A percentile compares a stretch with the other conserved stretches of the same genome.
phyloP scores from a whole-genome alignment of 73 alveolate species.

The Paramecium octaurelia region DNA sequence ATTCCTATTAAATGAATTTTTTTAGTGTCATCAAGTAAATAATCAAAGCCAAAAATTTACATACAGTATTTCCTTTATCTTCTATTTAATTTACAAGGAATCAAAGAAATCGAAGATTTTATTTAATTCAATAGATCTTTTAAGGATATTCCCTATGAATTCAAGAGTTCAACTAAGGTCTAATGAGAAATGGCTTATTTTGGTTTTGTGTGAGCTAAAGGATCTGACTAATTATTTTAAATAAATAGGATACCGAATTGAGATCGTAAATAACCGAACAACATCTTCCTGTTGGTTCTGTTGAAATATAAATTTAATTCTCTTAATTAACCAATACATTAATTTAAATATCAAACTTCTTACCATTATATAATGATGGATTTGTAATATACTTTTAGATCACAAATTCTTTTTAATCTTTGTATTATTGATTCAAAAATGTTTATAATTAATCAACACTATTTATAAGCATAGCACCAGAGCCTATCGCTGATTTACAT shows the following conservation, averaged over 20 bases:
- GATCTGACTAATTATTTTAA: slow-evolving; percentile 24
- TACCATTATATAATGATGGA: slow-evolving; percentile 80
- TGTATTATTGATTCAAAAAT: background rate
- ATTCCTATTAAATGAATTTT: slow-evolving; percentile 79
- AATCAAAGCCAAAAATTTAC: slow-evolving; percentile 85
- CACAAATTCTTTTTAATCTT: slow-evolving; percentile 39
- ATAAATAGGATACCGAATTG: slow-evolving; percentile 25
- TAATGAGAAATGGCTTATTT: slow-evolving; percentile 67
- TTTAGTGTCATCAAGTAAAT: slow-evolving; percentile 78
- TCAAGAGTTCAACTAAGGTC: slow-evolving; percentile 41
- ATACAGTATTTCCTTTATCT: slow-evolving; percentile 54
- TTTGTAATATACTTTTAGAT: slow-evolving; percentile 83
- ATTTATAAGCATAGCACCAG: background rate
- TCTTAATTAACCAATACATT: slow-evolving; percentile 81
- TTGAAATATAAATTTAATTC: slow-evolving; percentile 61
- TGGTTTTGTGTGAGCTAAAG: slow-evolving; percentile 75
- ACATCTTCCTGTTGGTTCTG: slow-evolving; percentile 67
- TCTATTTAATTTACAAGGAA: slow-evolving; percentile 29
- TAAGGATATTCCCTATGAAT: background rate
- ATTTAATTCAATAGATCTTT: background rate
- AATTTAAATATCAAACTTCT: slow-evolving; percentile 86
- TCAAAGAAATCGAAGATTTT: background rate
- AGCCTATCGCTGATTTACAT: background rate
- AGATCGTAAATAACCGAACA: slow-evolving; percentile 43
- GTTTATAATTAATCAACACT: background rate